Conservation (phyloP, 176 grass and related monocot species). For the maize (Zea mays) region Zm-B73-REFERENCE-NAM-5.0 NC_050099.1:69900501-69901000, state of each 20-base stretch:
- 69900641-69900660: slow-evolving; percentile 18
- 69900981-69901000: not conserved
- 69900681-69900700: not conserved
- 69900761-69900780: not conserved
- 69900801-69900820: not conserved
- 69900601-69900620: slow-evolving; percentile 21
- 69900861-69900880: not conserved
- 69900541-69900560: not conserved
- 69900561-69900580: slow-evolving; percentile 20
- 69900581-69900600: slow-evolving; percentile 20
- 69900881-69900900: not conserved
- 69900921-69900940: not conserved
- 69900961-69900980: not conserved
- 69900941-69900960: not conserved
- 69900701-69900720: not conserved
- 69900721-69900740: not conserved
- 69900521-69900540: not conserved
- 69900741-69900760: not conserved
- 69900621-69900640: not conserved
- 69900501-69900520: too few species aligned
- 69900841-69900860: too few species aligned
- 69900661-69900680: not conserved
- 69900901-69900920: not conserved
- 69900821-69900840: not conserved
- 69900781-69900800: not conserved